phyloP scores from a whole-genome alignment of 345 rosid species.

The Populus tremula region DNA sequence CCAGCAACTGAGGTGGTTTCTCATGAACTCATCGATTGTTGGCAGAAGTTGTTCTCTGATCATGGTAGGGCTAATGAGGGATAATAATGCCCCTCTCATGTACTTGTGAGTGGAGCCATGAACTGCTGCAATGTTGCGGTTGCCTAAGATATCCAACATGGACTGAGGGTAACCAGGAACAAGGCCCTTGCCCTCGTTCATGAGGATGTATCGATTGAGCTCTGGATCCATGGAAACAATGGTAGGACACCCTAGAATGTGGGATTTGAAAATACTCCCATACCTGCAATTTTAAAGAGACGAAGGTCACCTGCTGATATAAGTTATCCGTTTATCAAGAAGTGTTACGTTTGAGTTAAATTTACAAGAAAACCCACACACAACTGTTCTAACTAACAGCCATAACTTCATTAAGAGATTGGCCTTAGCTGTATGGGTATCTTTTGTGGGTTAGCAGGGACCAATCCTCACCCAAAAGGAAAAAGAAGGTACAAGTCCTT shows the following conservation, averaged over 20 bases:
- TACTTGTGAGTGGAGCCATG: slow-evolving; percentile 65
- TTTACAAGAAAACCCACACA: slow-evolving; percentile 29
- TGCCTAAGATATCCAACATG: slow-evolving; percentile 73
- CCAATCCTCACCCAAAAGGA: slow-evolving; percentile 20
- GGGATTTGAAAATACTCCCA: slow-evolving; percentile 79
- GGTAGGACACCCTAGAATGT: slow-evolving; percentile 82
- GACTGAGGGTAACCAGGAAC: slow-evolving; percentile 94
- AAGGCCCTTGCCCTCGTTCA: slow-evolving; percentile 79
- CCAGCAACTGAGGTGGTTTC: slow-evolving; percentile 59
- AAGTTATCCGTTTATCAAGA: not conserved
- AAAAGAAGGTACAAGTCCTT: not conserved
- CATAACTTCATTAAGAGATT: slow-evolving; percentile 1
- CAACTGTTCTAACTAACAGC: slow-evolving; percentile 10
- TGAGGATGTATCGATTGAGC: slow-evolving; percentile 68
- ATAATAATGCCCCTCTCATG: slow-evolving; percentile 66
- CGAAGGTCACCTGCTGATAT: not conserved
- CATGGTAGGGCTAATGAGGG: slow-evolving; percentile 56
- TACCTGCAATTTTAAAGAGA: slow-evolving; percentile 34
- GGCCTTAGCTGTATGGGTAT: slow-evolving; percentile 10
- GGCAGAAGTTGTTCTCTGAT: slow-evolving; percentile 59
- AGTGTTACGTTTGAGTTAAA: not conserved
- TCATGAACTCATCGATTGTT: slow-evolving; percentile 57
- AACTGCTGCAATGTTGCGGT: slow-evolving; percentile 73
- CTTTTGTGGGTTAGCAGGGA: slow-evolving; percentile 17
- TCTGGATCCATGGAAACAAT: slow-evolving; percentile 75